Percentiles rank a stretch among this genome's conserved stretches.
Conservation (phyloP, 1,139 yeast genomes). For the Insectozyma bohioensis region DNA sequence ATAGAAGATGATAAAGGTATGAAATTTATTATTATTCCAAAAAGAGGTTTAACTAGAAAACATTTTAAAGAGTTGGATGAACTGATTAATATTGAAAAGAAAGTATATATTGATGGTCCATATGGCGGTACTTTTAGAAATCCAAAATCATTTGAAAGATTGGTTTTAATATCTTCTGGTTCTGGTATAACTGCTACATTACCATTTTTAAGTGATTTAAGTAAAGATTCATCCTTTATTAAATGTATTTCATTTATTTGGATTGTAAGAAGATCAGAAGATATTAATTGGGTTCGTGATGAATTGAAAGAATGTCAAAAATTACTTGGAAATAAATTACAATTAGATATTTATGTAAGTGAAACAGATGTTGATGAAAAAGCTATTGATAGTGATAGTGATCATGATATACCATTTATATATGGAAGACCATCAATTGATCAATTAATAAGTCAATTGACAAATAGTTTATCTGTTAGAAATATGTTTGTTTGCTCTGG, state of each 20-base stretch:
- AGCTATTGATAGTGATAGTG: slow-evolving; percentile 16
- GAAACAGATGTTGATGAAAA: slow-evolving; percentile 6
- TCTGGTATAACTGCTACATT: slow-evolving; percentile 57
- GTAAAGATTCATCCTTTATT: slow-evolving; percentile 1
- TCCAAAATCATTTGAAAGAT: slow-evolving; percentile 47
- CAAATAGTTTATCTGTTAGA: slow-evolving; percentile 28
- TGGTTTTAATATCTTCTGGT: slow-evolving; percentile 47
- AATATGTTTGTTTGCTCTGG: slow-evolving; percentile 56
- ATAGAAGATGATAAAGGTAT: slow-evolving; percentile 27
- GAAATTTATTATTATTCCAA: slow-evolving; percentile 51
- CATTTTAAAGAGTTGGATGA: slow-evolving; percentile 30
- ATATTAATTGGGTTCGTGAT: slow-evolving; percentile 45
- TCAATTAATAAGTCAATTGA: slow-evolving; percentile 19
- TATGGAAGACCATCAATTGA: slow-evolving; percentile 36
- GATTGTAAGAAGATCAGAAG: slow-evolving; percentile 40
- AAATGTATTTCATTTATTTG: slow-evolving; percentile 46
- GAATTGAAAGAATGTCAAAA: slow-evolving; percentile 36
- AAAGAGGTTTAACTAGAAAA: slow-evolving; percentile 48
- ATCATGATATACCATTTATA: slow-evolving; percentile 18
- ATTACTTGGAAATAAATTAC: slow-evolving; percentile 24
- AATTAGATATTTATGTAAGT: slow-evolving; percentile 28
- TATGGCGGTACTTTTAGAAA: slow-evolving; percentile 61
- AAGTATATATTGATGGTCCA: slow-evolving; percentile 59
- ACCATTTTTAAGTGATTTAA: slow-evolving; percentile 41
- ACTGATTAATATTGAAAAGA: slow-evolving; percentile 21